phyloP scores from a whole-genome alignment of 441 rosid genomes.

The Isatis lusitanica region DNA sequence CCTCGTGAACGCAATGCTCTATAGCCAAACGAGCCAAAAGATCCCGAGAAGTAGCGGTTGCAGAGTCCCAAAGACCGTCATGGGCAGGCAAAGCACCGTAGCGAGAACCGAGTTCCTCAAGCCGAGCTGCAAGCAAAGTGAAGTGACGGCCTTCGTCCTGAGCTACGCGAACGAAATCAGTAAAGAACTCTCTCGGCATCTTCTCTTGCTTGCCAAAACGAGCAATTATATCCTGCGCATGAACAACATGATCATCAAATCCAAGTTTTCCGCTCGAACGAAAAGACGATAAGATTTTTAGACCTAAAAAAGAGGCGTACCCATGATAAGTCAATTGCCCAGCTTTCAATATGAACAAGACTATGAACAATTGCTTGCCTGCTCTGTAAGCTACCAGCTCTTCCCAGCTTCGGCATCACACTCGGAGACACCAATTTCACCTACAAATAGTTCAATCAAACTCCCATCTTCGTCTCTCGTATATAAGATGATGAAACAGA shows the following conservation, averaged over 20 bases:
- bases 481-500: background rate
- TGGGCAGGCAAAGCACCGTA: constrained; percentile 91
- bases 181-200: constrained; percentile 90
- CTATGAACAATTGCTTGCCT: constrained; percentile 93
- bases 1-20: constrained; percentile 93
- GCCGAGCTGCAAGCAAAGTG: constrained; percentile 66
- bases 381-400: constrained; percentile 89
- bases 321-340: constrained; percentile 96
- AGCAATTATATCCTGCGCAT: constrained; percentile 78
- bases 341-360: constrained; percentile 83
- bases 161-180: constrained; percentile 85
- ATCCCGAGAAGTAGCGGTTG: constrained; percentile 72
- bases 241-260: background rate
- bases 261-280: background rate
- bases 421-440: constrained; percentile 83
- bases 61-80: constrained; percentile 91
- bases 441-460: constrained; percentile 40
- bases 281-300: background rate
- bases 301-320: constrained; percentile 34
- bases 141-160: constrained; percentile 93
- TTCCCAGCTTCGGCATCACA: constrained; percentile 93
- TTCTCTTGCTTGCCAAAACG: constrained; percentile 86
- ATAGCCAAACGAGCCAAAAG: constrained; percentile 76
- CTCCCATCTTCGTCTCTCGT: background rate
- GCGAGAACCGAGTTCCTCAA: constrained; percentile 67